These are phyloP conservation scores for Penicillium ucsense DNA, from an alignment of 495 filamentous ascomycete species.

Conservation along the genomic window DNA sequence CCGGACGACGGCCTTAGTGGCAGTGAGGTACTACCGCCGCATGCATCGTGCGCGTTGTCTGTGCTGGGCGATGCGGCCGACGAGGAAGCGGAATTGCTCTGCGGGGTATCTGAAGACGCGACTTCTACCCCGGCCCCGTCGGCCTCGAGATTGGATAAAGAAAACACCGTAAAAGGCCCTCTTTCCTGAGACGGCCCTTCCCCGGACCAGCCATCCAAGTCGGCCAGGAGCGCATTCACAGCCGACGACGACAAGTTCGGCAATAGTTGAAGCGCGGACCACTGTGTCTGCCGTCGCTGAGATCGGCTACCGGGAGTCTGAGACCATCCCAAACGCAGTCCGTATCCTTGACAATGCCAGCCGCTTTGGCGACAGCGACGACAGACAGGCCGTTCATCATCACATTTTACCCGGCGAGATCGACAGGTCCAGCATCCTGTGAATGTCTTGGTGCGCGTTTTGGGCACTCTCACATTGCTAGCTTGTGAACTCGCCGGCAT, in stretches of 20 bases:
- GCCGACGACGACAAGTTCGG: constrained; percentile 9
- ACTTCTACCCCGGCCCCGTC: background rate
- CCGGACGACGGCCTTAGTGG: background rate
- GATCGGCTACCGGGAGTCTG: constrained; percentile 10
- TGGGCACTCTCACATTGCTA: constrained; percentile 6
- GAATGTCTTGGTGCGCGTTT: constrained; percentile 18
- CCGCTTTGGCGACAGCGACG: constrained; percentile 28
- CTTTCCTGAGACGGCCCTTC: constrained; percentile 11
- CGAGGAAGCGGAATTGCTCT: background rate
- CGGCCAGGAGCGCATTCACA: constrained; percentile 12
- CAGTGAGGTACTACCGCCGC: background rate
- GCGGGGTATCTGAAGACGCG: background rate
- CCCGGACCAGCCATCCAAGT: constrained; percentile 11
- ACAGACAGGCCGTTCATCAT: constrained; percentile 31
- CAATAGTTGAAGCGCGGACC: constrained; percentile 1
- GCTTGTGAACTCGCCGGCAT: constrained; percentile 9
- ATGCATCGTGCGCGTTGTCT: background rate
- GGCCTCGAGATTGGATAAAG: background rate
- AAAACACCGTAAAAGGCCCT: constrained; percentile 19
- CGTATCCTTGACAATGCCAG: constrained; percentile 34
- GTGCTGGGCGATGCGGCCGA: background rate
- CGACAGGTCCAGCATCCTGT: constrained; percentile 25
- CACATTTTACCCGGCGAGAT: constrained; percentile 34
- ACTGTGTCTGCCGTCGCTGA: constrained; percentile 11
- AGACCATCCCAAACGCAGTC: constrained; percentile 17